These are phyloP conservation scores for Petasospora fabianii DNA, from an alignment of 1,139 yeast species.

Conservation along the genomic window DNA sequence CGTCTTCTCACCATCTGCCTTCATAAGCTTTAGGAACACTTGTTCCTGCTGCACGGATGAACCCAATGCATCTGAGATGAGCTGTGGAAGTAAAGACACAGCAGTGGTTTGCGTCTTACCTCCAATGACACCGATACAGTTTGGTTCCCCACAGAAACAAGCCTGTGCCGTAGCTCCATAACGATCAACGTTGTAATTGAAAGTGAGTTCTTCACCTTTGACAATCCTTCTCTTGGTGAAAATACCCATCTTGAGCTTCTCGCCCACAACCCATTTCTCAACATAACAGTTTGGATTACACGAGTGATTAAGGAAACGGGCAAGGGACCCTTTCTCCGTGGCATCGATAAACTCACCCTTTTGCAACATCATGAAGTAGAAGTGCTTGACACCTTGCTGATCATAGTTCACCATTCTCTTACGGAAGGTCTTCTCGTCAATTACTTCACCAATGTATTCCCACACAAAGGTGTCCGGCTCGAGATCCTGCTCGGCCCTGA, in stretches of 20 bases:
- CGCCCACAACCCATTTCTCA: constrained; percentile 96
- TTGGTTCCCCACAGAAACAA: constrained; percentile 90
- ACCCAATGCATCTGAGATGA: constrained; percentile 82
- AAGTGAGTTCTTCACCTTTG: constrained; percentile 89
- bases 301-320: constrained; percentile 91
- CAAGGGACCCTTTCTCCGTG: constrained; percentile 80
- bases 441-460: constrained; percentile 93
- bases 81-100: constrained; percentile 77
- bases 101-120: constrained; percentile 96
- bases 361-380: constrained; percentile 96
- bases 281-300: constrained; percentile 93
- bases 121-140: constrained; percentile 90
- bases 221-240: constrained; percentile 73
- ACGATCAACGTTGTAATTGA: constrained; percentile 94
- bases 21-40: constrained; percentile 61
- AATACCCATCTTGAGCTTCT: constrained; percentile 88
- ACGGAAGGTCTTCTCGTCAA: constrained; percentile 70
- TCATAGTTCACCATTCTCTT: constrained; percentile 74
- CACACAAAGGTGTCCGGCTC: constrained; percentile 67
- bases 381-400: constrained; percentile 68
- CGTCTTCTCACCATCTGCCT: constrained; percentile 44
- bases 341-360: constrained; percentile 94
- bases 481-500: constrained; percentile 64
- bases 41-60: constrained; percentile 60
- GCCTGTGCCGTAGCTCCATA: constrained; percentile 94